Percentiles rank a stretch among this genome's conserved stretches.
phyloP scores from a whole-genome alignment of 345 rosid genomes.

The Syzygium aromaticum region DNA sequence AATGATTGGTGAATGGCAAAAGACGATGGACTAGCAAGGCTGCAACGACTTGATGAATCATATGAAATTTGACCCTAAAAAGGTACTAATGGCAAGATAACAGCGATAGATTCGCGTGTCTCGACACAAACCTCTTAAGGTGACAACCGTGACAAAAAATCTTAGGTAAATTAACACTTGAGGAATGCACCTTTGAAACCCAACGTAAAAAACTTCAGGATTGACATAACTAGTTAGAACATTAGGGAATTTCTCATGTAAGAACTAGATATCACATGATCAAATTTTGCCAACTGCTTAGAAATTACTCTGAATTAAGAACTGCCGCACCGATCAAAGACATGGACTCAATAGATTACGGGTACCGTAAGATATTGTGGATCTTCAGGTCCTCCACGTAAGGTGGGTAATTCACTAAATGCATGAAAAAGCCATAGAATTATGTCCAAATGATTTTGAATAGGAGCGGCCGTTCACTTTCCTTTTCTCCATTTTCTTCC shows the following conservation, averaged over 20 bases:
- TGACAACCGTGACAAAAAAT: not conserved
- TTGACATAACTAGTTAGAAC: not conserved
- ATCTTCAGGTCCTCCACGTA: not conserved
- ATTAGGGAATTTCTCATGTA: not conserved
- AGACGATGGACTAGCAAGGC: not conserved
- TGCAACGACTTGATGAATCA: not conserved
- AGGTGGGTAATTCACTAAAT: not conserved
- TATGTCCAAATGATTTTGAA: not conserved
- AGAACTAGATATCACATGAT: not conserved
- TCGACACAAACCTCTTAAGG: not conserved
- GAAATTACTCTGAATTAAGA: not conserved
- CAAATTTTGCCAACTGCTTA: not conserved
- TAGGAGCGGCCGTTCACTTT: not conserved
- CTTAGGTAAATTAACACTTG: not conserved
- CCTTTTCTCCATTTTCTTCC: not conserved
- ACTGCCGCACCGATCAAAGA: not conserved
- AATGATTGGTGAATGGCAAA: not conserved
- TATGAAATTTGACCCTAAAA: not conserved
- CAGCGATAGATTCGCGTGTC: not conserved
- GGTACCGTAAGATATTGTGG: not conserved
- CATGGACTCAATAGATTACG: not conserved
- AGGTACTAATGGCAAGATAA: not conserved
- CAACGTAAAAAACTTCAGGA: not conserved
- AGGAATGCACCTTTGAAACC: not conserved
- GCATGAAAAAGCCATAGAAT: not conserved